Conservation (phyloP, 164 flowering plant species). For the Chimonanthus salicifolius region DNA sequence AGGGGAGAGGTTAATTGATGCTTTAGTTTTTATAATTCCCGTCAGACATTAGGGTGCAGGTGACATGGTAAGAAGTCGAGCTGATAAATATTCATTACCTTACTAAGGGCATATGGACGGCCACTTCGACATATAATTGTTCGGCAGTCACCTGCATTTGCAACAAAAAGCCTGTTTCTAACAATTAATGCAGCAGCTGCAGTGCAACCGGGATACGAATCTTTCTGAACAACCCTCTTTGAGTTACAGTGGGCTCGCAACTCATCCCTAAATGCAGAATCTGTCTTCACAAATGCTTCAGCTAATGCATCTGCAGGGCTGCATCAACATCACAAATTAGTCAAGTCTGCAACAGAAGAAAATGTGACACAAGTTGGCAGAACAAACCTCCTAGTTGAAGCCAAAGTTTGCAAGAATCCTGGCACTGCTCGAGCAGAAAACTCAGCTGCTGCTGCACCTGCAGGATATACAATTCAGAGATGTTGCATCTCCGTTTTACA, state of each 20-base stretch:
- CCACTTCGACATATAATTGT: conserved; percentile 73
- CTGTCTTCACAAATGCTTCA: conserved; percentile 74
- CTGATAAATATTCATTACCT: conserved; percentile 34
- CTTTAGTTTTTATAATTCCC: too few relatives aligned
- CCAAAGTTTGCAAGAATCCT: conserved; percentile 44
- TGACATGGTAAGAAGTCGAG: background rate
- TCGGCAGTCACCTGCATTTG: conserved; percentile 97
- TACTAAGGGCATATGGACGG: conserved; percentile 49
- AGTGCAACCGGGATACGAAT: conserved; percentile 95
- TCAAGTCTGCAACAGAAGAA: background rate
- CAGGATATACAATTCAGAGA: conserved; percentile 10
- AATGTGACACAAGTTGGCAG: background rate
- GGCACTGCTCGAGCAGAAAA: conserved; percentile 83
- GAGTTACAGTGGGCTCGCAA: conserved; percentile 40
- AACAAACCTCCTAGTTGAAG: conserved; percentile 49
- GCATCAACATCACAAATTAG: conserved; percentile 16
- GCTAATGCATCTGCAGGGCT: conserved; percentile 69
- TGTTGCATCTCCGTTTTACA: conserved; percentile 3
- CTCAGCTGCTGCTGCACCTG: conserved; percentile 98
- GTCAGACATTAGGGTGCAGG: background rate
- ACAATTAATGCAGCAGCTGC: conserved; percentile 69
- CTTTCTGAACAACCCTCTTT: conserved; percentile 47
- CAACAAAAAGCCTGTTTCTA: conserved; percentile 68
- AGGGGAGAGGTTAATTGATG: too few relatives aligned
- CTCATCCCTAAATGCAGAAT: conserved; percentile 65